phyloP scores from a whole-genome alignment of 306 rosid species.

The Notholithocarpus densiflorus region DNA sequence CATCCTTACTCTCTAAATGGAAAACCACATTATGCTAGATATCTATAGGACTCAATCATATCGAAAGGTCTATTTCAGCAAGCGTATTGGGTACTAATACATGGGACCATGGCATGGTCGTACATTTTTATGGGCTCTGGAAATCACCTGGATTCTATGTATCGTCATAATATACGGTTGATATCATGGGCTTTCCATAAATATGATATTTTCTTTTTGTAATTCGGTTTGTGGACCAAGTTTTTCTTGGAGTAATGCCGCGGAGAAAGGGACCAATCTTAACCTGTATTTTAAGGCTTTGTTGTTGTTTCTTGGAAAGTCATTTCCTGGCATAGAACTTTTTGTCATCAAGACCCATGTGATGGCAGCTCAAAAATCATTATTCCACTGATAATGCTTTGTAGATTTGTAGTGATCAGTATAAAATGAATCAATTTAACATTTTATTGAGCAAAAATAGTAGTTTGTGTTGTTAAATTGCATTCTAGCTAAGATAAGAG shows the following conservation, averaged over 20 bases:
- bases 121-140: neutral
- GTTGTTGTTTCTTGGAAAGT: conserved; percentile 30
- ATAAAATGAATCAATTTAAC: no score
- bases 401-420: no score
- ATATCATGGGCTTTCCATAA: conserved; percentile 24
- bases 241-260: conserved; percentile 24
- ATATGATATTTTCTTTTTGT: conserved; percentile 4
- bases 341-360: conserved; percentile 37
- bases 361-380: neutral
- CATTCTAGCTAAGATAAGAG: no score
- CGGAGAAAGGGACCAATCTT: conserved; percentile 40
- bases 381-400: no score
- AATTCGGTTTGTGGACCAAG: conserved; percentile 22
- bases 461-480: no score
- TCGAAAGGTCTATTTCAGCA: conserved; percentile 16
- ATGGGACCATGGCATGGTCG: conserved; percentile 12
- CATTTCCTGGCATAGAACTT: conserved; percentile 15
- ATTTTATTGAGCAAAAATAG: no score
- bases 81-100: conserved; percentile 7
- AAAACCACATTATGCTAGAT: neutral
- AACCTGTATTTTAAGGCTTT: conserved; percentile 23
- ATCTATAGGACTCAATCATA: neutral
- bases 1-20: conserved; percentile 12
- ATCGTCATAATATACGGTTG: conserved; percentile 19
- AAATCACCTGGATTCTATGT: neutral